These are phyloP conservation scores for Centaurea solstitialis DNA, from an alignment of 129 eudicot genomes.

Conservation along the genomic window DNA sequence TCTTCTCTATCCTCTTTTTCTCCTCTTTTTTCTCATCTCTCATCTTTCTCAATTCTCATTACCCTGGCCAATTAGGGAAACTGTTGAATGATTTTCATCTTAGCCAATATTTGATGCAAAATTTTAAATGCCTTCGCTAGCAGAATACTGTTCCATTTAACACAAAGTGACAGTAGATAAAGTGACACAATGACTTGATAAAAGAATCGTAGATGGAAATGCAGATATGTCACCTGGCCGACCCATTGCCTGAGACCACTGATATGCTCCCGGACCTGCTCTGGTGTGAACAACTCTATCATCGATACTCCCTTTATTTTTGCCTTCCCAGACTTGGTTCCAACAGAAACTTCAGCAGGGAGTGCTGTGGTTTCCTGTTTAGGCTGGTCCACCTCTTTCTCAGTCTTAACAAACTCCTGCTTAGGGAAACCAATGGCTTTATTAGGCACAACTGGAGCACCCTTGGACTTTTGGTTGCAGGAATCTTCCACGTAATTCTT, in stretches of 20 bases:
- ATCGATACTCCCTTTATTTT: slow-evolving; percentile 88
- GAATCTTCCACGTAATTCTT: slow-evolving; percentile 38
- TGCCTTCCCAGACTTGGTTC: slow-evolving; percentile 86
- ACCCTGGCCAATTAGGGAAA: not conserved
- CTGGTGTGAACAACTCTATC: slow-evolving; percentile 92
- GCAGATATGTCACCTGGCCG: slow-evolving; percentile 77
- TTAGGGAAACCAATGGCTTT: slow-evolving; percentile 38
- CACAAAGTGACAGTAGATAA: not conserved
- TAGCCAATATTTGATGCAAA: not conserved
- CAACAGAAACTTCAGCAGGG: slow-evolving; percentile 50
- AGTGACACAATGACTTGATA: not conserved
- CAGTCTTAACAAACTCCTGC: slow-evolving; percentile 50
- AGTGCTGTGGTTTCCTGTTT: slow-evolving; percentile 43
- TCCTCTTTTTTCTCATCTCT: too few species aligned
- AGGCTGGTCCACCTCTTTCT: slow-evolving; percentile 53
- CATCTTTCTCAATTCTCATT: too few species aligned
- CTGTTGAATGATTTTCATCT: not conserved
- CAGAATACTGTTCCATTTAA: not conserved
- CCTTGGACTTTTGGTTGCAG: slow-evolving; percentile 37
- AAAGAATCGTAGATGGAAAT: not conserved
- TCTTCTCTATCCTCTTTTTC: too few species aligned
- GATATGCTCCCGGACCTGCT: slow-evolving; percentile 87
- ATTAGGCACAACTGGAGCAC: slow-evolving; percentile 29
- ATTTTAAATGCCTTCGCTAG: not conserved
- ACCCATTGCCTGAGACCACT: slow-evolving; percentile 95